Conservation (phyloP, 2,329 filamentous ascomycete species). For the Lasiodiplodia sp. region DNA sequence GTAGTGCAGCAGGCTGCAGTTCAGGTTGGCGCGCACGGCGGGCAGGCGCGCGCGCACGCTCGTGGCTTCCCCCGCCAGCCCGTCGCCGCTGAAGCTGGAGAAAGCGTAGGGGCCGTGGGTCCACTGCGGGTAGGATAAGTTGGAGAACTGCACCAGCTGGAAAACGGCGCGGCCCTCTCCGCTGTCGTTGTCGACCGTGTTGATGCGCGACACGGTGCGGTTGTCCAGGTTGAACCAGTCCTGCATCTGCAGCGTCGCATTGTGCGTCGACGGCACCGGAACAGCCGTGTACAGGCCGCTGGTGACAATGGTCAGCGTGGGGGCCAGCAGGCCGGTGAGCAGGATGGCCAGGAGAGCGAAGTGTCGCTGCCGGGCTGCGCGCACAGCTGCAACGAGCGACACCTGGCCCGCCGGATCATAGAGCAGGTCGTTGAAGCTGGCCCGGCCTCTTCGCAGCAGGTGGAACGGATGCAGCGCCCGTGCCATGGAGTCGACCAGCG, state of each 20-base stretch:
- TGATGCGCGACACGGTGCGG: background rate
- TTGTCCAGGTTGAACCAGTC: background rate
- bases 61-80: background rate
- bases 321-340: background rate
- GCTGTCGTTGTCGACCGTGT: background rate
- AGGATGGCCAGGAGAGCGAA: background rate
- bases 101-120: background rate
- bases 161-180: background rate
- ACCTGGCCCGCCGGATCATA: slow-evolving; percentile 3
- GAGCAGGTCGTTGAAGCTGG: background rate
- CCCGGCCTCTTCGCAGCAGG: background rate
- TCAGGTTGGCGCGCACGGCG: background rate
- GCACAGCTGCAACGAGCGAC: background rate
- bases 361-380: background rate
- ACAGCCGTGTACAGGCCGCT: background rate
- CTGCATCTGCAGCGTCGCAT: background rate
- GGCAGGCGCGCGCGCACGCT: background rate
- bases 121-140: background rate
- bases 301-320: background rate
- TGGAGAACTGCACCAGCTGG: background rate
- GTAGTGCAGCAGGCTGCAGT: background rate
- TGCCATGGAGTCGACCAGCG: background rate
- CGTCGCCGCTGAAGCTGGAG: background rate
- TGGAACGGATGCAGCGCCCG: slow-evolving; percentile 2
- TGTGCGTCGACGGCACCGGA: background rate